Evolutionary conservation across 2,329 filamentous ascomycete genomes (phyloP).

Genomic region (Dryadomyces quercus-mongolicae): DNA sequence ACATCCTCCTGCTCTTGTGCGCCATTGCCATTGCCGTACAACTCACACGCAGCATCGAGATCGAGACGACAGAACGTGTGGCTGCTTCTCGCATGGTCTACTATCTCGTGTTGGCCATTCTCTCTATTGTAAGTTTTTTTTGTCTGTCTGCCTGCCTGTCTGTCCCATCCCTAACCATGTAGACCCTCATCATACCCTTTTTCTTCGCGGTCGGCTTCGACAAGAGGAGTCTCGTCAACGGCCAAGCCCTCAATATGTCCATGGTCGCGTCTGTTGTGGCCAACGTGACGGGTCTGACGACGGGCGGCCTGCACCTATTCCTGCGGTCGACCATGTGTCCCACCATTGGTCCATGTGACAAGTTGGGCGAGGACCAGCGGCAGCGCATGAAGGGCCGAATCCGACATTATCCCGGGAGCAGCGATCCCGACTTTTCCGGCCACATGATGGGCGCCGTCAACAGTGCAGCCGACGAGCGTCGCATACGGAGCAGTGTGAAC

Average conservation of each 20-base stretch:
- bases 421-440: conserved; percentile 6
- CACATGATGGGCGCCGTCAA: conserved; percentile 22
- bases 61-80: conserved; percentile 48
- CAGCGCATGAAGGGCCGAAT: conserved; percentile 31
- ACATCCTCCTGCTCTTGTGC: conserved; percentile 36
- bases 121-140: conserved; percentile 39
- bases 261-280: conserved; percentile 55
- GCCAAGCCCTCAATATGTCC: conserved; percentile 35
- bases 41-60: conserved; percentile 38
- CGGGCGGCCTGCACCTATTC: conserved; percentile 54
- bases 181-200: conserved; percentile 51
- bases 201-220: conserved; percentile 44
- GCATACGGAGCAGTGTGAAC: conserved; percentile 23
- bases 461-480: conserved; percentile 16
- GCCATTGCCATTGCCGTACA: conserved; percentile 43
- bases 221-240: conserved; percentile 17
- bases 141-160: neutral
- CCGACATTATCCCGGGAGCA: conserved; percentile 16
- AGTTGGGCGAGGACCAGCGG: conserved; percentile 32
- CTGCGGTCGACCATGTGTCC: conserved; percentile 50
- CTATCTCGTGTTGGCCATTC: conserved; percentile 44
- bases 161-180: no score
- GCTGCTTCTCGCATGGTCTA: conserved; percentile 59
- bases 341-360: conserved; percentile 37
- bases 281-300: conserved; percentile 54